Percentiles rank a stretch among this genome's conserved stretches.
These are phyloP conservation scores for Parascedosporium putredinis DNA, from an alignment of 2,329 filamentous ascomycete genomes.

Conservation along the genomic window DNA sequence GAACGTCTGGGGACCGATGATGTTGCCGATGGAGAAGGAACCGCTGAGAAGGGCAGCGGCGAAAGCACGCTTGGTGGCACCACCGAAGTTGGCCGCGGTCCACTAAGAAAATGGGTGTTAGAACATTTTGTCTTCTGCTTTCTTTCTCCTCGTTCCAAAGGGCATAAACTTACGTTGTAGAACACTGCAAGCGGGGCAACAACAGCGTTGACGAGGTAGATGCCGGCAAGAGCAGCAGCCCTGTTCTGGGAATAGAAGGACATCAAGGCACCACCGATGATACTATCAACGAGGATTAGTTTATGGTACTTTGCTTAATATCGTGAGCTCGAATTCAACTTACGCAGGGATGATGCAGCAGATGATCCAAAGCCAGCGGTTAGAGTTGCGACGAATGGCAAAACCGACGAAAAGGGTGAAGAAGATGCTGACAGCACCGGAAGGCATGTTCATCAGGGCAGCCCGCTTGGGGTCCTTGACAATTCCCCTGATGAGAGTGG, in stretches of 20 bases:
- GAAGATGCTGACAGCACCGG: slow-evolving; percentile 35
- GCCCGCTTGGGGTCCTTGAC: slow-evolving; percentile 2
- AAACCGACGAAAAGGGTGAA: slow-evolving; percentile 38
- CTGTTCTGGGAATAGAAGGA: slow-evolving; percentile 41
- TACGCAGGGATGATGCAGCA: slow-evolving; percentile 36
- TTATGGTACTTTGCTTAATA: background rate
- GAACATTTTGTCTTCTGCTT: too few relatives aligned
- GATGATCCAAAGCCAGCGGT: slow-evolving; percentile 40
- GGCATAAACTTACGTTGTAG: slow-evolving; percentile 26
- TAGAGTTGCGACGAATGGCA: slow-evolving; percentile 33
- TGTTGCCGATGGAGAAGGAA: slow-evolving; percentile 26
- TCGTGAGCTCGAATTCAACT: slow-evolving; percentile 11
- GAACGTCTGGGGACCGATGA: slow-evolving; percentile 30
- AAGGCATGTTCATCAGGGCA: slow-evolving; percentile 10
- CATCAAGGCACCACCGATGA: slow-evolving; percentile 40
- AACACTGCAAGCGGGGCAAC: slow-evolving; percentile 34
- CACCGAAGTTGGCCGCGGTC: slow-evolving; percentile 21
- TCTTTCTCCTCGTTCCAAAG: too few relatives aligned
- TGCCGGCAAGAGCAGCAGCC: slow-evolving; percentile 34
- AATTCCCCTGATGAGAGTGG: slow-evolving; percentile 8
- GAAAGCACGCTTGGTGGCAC: slow-evolving; percentile 29
- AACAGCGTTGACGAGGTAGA: slow-evolving; percentile 41
- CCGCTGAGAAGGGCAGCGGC: slow-evolving; percentile 35
- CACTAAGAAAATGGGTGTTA: too few relatives aligned
- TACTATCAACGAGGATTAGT: slow-evolving; percentile 16